Evolutionary conservation across 2,329 filamentous ascomycete species (phyloP), one percentile per base, ranked within the genome.

Genomic region (Cladosporium phlei): DNA sequence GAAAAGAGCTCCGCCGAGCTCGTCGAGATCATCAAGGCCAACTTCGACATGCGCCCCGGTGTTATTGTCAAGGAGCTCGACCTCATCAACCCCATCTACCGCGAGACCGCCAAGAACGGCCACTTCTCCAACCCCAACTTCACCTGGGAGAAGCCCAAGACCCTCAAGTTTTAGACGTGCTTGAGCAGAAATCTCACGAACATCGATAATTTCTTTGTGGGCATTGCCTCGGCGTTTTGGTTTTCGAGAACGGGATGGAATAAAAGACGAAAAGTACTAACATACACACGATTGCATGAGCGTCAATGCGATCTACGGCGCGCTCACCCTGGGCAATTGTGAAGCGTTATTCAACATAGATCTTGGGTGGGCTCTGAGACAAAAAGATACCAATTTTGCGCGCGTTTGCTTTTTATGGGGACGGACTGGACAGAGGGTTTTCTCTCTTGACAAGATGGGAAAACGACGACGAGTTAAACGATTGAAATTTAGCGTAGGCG

Each of bases 51-150:
- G 71, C 84, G 93, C 66, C 93, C 93, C 49, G 93, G 93, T 83
- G 89, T 96, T 70, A 97, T 98, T 65, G 93, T 97, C 74, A 88
- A 88, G 77, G 90, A 96, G 76, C 86, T 98, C 58, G 85, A 93
- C 75, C 81, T 98, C 58, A 85, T 83, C 72, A 88, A 89, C 74
- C 93, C 93, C 68, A 96, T 97, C 78, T 98, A 98, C 85, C 83
- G 83, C 80, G 81, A 91, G 78, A 98, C 93, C 49, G 93, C 93
- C 75, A 96, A 96, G 87, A 97, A 97, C 77, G 93, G 93, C 63
- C 93, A 98, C 82, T 98, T 98, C 75, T 95, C 89, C 74, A 93
- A 96, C 86, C 93, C 95, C 82, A 77, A 72, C 72, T 98, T 98
- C 82, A 82, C 77, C 74, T 98, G 93, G 93, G 93, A 98, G 83